Conservation (phyloP, 805 yeast species). For the Metschnikowia peoriensis region DNA sequence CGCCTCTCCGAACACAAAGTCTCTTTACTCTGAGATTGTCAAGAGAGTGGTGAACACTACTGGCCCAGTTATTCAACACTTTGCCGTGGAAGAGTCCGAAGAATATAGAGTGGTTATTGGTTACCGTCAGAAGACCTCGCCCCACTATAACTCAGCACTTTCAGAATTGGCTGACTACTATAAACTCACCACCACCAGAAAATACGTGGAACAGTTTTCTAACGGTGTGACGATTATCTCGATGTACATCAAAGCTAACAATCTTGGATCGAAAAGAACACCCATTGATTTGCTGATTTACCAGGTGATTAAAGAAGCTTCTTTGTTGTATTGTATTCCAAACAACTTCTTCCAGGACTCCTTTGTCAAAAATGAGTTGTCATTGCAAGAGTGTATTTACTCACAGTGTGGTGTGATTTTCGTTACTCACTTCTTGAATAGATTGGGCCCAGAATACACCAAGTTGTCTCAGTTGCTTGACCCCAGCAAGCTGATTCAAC, state of each 20-base stretch:
- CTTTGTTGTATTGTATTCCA: constrained; percentile 88
- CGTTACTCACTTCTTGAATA: constrained; percentile 90
- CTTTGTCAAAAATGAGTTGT: constrained; percentile 72
- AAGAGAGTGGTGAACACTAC: constrained; percentile 65
- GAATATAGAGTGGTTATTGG: constrained; percentile 91
- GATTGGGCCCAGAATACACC: constrained; percentile 87
- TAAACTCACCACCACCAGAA: constrained; percentile 78
- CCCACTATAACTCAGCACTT: constrained; percentile 84
- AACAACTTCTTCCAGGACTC: constrained; percentile 73
- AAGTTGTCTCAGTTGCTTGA: constrained; percentile 65
- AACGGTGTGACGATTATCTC: constrained; percentile 87
- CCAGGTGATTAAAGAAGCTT: constrained; percentile 92
- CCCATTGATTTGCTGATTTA: constrained; percentile 74
- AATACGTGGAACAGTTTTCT: constrained; percentile 91
- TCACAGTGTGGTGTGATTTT: constrained; percentile 93
- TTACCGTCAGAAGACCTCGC: constrained; percentile 77
- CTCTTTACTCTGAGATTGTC: constrained; percentile 70
- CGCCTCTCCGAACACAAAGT: constrained; percentile 77
- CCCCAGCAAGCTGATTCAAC: constrained; percentile 56
- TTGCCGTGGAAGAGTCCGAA: constrained; percentile 71
- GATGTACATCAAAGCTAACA: constrained; percentile 60
- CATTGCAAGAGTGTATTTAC: constrained; percentile 91
- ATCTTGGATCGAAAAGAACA: constrained; percentile 26
- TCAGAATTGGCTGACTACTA: constrained; percentile 86
- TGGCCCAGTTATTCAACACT: constrained; percentile 91